Evolutionary conservation across 768 basidiomycete genomes (phyloP).

Genomic region (Tremella mesenterica): DNA sequence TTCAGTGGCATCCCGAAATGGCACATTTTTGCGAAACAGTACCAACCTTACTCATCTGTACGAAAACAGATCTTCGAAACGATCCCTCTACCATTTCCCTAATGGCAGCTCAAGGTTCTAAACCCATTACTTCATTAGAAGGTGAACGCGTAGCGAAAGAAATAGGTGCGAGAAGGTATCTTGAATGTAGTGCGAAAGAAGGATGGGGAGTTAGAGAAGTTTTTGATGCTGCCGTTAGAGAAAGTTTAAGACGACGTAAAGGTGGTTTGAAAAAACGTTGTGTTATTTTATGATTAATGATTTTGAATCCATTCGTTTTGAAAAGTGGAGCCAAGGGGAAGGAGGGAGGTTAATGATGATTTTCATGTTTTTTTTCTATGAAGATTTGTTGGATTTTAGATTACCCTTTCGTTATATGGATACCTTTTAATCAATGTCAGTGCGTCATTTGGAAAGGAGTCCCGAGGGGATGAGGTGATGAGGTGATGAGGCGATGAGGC

Average conservation of each 20-base stretch:
- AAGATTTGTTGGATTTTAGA: no score
- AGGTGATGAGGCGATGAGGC: no score
- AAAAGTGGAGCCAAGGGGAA: no score
- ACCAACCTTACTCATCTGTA: slow-evolving; percentile 43
- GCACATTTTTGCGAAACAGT: slow-evolving; percentile 44
- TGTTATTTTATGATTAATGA: no score
- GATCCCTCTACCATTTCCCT: slow-evolving; percentile 37
- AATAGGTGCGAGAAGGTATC: slow-evolving; percentile 78
- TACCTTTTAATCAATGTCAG: no score
- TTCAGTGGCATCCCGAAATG: slow-evolving; percentile 45
- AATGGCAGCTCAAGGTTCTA: slow-evolving; percentile 65
- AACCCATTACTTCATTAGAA: slow-evolving; percentile 70
- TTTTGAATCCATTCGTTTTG: no score
- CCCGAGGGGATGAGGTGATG: no score
- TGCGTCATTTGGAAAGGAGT: no score
- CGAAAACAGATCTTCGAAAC: slow-evolving; percentile 43
- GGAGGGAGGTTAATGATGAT: no score
- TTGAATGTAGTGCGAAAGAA: slow-evolving; percentile 91
- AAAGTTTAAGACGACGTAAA: slow-evolving; percentile 66
- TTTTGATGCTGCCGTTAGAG: slow-evolving; percentile 76
- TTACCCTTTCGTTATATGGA: no score
- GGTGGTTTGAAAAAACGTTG: slow-evolving; percentile 68
- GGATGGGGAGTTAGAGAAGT: slow-evolving; percentile 84
- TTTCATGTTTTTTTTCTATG: no score
- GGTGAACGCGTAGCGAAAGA: slow-evolving; percentile 78